Evolutionary conservation across 192 early-diverging fungal species (phyloP), one percentile per base, ranked within the genome.

Genomic region (Coemansia sp.): DNA sequence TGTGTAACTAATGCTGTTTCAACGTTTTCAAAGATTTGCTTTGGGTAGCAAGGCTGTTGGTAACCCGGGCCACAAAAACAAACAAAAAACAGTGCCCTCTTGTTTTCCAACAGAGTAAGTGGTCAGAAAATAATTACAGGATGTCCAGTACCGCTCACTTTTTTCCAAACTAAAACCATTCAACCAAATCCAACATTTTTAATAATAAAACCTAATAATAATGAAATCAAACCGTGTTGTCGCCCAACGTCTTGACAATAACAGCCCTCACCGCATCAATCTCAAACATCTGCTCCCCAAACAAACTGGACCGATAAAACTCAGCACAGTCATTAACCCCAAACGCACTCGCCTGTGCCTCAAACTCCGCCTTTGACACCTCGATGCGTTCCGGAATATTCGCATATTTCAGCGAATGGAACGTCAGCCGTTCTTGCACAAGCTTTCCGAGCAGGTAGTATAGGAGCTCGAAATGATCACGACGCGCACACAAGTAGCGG

Each of bases 391-490:
- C 81, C 0, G 88, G 87, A 66, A 91, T 78, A 20, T 26, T 60
- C 2, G 20, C 84, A 57, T 86, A 74, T 61, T 69, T 73, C 64
- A 88, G 85, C 56, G 89, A 85, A 70, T 87, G 76, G 64, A 91
- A 87, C 25, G 87, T 84, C 68, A 91, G 79, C 25, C 89, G 85
- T 63, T 95, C 93, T 53, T 83, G 84, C 31, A 89, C 79, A 37
- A 95, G 73, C 53, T 87, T 84, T 7, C 87, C 86, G 31, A 97
- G 81, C 31, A 88, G 60, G 68, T 89, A 88, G 46, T 88, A 84
- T 51, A 95, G 75, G 34, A 94, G 76, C 76, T 95, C 92, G 60
- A 90, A 86, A 70, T 86, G 84, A 75, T 97, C 93, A 47, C 85
- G 84, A 6, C 88, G 79, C 21, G 82, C 72, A 26, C 86, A 84